Percentiles rank a stretch among this genome's conserved stretches.
phyloP scores from a whole-genome alignment of 2,329 filamentous ascomycete species.

The Botryotinia convoluta region DNA sequence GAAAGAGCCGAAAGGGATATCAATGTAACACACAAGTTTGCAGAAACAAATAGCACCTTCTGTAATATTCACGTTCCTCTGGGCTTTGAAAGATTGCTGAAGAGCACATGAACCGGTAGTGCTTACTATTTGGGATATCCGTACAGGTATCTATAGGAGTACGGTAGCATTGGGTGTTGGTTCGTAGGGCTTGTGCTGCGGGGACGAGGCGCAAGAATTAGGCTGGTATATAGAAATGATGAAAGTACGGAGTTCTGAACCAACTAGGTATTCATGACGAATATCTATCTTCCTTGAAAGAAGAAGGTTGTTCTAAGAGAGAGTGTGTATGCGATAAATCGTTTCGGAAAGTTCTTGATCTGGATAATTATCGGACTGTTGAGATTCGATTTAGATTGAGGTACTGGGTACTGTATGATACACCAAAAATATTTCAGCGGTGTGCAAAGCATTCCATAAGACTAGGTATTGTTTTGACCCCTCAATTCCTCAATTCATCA shows the following conservation, averaged over 20 bases:
- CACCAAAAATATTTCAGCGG: not conserved
- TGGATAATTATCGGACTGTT: constrained; percentile 5
- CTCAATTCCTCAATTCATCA: not conserved
- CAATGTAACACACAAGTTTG: not conserved
- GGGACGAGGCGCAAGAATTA: constrained; percentile 5
- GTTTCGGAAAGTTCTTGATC: not conserved
- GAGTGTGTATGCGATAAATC: not conserved
- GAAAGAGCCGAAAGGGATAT: constrained; percentile 7
- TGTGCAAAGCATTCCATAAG: constrained; percentile 8
- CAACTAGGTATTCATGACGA: not conserved
- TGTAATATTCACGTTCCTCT: not conserved
- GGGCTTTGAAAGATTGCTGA: not conserved
- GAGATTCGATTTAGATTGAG: not conserved
- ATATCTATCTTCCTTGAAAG: not conserved
- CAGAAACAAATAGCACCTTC: not conserved
- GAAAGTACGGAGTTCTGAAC: not conserved
- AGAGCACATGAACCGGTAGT: constrained; percentile 5
- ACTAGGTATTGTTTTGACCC: not conserved
- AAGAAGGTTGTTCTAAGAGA: not conserved
- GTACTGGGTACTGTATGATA: not conserved
- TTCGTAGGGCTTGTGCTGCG: constrained; percentile 17
- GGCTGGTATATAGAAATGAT: not conserved
- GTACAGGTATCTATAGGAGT: not conserved
- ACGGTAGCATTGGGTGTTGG: not conserved
- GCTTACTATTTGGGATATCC: constrained; percentile 10